Conservation (phyloP, 2,329 filamentous ascomycete species). For the Aureobasidium zeae region DNA sequence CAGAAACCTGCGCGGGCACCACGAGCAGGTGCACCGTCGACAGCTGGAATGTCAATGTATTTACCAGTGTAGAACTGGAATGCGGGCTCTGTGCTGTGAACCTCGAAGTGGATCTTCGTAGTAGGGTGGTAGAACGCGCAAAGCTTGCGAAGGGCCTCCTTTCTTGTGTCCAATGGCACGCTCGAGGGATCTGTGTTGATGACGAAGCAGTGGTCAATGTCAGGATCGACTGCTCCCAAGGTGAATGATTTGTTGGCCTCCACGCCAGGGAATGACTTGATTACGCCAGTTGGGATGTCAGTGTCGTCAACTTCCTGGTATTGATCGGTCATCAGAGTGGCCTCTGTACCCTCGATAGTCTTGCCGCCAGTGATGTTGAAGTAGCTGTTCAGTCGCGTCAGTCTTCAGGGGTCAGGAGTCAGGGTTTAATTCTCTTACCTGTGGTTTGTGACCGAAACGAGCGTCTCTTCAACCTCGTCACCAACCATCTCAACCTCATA, state of each 20-base stretch:
- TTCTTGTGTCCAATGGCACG: conserved; percentile 44
- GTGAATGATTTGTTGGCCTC: conserved; percentile 59
- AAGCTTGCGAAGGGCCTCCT: conserved; percentile 54
- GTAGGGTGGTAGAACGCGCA: conserved; percentile 64
- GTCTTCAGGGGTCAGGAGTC: neutral
- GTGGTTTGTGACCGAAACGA: conserved; percentile 91
- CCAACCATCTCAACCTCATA: conserved; percentile 75
- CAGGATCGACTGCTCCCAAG: conserved; percentile 60
- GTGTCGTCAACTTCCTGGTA: conserved; percentile 66
- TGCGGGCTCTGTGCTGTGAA: conserved; percentile 83
- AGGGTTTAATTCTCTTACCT: conserved; percentile 49
- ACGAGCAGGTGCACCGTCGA: conserved; percentile 51
- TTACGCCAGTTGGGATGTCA: conserved; percentile 64
- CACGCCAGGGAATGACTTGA: conserved; percentile 56
- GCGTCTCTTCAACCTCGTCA: conserved; percentile 74
- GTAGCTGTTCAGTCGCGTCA: conserved; percentile 37
- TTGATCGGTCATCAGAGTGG: conserved; percentile 47
- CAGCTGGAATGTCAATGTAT: conserved; percentile 62
- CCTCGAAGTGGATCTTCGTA: conserved; percentile 71
- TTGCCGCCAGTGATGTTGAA: conserved; percentile 57
- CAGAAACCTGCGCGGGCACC: conserved; percentile 70
- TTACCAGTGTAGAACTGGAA: conserved; percentile 97
- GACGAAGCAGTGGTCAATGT: conserved; percentile 87
- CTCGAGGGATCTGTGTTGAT: conserved; percentile 52
- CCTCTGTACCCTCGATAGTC: conserved; percentile 54